These are phyloP conservation scores for Alternaria arbusti DNA, from an alignment of 2,329 filamentous ascomycete genomes.

Conservation along the genomic window DNA sequence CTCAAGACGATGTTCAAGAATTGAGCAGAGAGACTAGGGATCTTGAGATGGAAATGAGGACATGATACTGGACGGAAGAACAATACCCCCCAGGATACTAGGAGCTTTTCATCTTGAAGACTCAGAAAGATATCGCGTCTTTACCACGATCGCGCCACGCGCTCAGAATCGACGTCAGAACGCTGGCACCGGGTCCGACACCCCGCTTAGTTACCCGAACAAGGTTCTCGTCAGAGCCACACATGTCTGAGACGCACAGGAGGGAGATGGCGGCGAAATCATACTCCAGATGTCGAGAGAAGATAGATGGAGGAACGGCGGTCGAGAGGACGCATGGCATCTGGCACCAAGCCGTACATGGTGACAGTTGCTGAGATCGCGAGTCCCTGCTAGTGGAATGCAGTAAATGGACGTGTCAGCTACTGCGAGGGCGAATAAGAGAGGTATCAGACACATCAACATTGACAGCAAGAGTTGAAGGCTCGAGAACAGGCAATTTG, in stretches of 20 bases:
- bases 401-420: constrained; percentile 19
- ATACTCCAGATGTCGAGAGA: not conserved
- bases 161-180: not conserved
- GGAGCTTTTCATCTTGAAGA: not conserved
- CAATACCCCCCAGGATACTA: not conserved
- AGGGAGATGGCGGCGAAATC: not conserved
- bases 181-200: not conserved
- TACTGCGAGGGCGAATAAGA: not conserved
- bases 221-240: not conserved
- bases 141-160: not conserved
- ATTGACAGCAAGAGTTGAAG: not conserved
- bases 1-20: constrained; percentile 45
- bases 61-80: constrained; percentile 19
- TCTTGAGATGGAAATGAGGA: constrained; percentile 46
- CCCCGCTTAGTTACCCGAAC: not conserved
- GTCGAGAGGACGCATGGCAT: not conserved
- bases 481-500: not conserved
- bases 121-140: not conserved
- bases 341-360: no score
- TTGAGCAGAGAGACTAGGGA: constrained; percentile 44
- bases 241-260: not conserved
- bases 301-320: not conserved
- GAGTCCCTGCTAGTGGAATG: constrained; percentile 23
- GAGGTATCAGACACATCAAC: not conserved
- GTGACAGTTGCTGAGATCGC: not conserved